Percentiles rank a stretch among this genome's conserved stretches.
Evolutionary conservation across 345 rosid genomes (phyloP).

Genomic region (Brassica juncea): DNA sequence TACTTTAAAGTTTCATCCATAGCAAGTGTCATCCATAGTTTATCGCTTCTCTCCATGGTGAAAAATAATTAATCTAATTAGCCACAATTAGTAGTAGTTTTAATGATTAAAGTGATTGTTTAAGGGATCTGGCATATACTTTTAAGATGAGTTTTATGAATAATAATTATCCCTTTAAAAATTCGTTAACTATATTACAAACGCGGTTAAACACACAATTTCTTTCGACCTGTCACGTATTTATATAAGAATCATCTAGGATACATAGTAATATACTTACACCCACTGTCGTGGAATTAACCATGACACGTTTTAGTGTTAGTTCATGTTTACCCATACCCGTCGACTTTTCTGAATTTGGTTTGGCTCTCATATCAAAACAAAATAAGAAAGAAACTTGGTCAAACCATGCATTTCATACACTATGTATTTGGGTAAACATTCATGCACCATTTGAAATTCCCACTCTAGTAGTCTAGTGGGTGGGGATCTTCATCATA

Average conservation of each 20-base stretch:
- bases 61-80: neutral
- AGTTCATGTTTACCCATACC: conserved; percentile 20
- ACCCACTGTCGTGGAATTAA: conserved; percentile 3
- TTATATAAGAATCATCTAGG: neutral
- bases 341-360: conserved; percentile 33
- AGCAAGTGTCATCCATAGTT: neutral
- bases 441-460: conserved; percentile 43
- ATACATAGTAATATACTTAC: neutral
- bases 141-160: neutral
- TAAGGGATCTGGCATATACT: neutral
- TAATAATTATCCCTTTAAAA: neutral
- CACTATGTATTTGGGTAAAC: conserved; percentile 31
- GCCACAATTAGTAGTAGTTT: neutral
- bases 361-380: neutral
- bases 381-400: conserved; percentile 26
- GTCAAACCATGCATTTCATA: conserved; percentile 41
- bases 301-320: neutral
- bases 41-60: neutral
- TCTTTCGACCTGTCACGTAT: neutral
- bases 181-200: neutral
- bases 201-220: neutral
- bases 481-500: conserved; percentile 44
- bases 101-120: neutral
- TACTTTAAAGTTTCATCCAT: too few relatives aligned
- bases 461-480: conserved; percentile 36